Evolutionary conservation across 768 basidiomycete species (phyloP), one percentile per base, ranked within the genome.

Genomic region (Tulasnella sp.): DNA sequence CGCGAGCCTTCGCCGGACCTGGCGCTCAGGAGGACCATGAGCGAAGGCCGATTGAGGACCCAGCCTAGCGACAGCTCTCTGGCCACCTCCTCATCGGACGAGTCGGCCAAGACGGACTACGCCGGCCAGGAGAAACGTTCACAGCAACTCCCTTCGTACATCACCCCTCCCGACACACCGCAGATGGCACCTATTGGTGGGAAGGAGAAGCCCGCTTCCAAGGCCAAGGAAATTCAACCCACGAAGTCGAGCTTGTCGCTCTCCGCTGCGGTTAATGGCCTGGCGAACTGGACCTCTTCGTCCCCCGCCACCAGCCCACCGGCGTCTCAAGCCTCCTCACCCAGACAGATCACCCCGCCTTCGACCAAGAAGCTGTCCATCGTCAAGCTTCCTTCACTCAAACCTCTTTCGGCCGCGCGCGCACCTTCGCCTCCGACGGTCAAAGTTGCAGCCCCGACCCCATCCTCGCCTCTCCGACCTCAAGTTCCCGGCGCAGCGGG

Each of bases 311-410:
- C 24, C 2, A 79, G 40, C 41, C 78, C 78, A 20, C 7, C 78
- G 60, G 28, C 78, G 37, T 37, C 37, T 60, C 58, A 60, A n/a
- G 20, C 58, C 24, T 60, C 58, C 18, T 60, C 58, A 18, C 72
- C 60, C n/a, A 79, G 72, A 3, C 79, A 60, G 31, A 73, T 73
- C n/a, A 75, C 76, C 72, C 74, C 80, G 40, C 81, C 81, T 20
- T 46, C 80, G 28, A 7, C 79, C 7, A 81, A 81, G 54, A 80
- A 81, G 60, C 44, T 80, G 20, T 58, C 87, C 88, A 3, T 89
- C 89, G 81, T 58, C 40, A 79, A 60, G 41, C 72, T 64, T 42
- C 81, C 79, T 37, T 73, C 72, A n/a, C 41, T 80, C n/a, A 60
- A 44, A 42, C 81, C 46, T n/a, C 76, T 44, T 22, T 44, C 69